phyloP scores from a whole-genome alignment of 2,329 filamentous ascomycete genomes.

The Botryosphaeria dothidea region DNA sequence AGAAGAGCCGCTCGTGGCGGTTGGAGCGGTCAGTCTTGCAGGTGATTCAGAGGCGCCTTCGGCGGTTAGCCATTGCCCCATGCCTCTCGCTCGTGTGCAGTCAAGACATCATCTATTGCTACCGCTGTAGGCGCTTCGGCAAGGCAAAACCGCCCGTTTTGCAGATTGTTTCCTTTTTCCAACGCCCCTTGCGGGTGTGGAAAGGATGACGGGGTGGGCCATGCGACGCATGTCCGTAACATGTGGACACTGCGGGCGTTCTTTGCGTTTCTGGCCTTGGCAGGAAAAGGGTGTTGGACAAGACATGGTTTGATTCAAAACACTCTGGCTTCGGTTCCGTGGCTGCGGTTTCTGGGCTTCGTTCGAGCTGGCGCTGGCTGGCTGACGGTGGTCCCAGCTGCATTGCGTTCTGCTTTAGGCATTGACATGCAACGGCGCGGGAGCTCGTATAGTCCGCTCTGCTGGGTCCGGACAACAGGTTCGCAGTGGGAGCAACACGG shows the following conservation, averaged over 20 bases:
- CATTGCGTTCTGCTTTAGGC: slow-evolving; percentile 15
- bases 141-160: not conserved
- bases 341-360: not conserved
- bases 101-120: not conserved
- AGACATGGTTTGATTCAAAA: not conserved
- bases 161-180: slow-evolving; percentile 15
- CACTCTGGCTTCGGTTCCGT: slow-evolving; percentile 2
- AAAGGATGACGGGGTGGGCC: no score
- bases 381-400: slow-evolving; percentile 2
- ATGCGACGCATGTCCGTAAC: not conserved
- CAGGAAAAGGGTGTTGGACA: not conserved
- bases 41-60: slow-evolving; percentile 3
- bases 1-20: slow-evolving; percentile 7
- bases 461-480: not conserved
- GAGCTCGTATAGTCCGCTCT: slow-evolving; percentile 18
- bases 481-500: not conserved
- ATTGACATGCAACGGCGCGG: slow-evolving; percentile 19
- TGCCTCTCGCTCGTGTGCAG: not conserved
- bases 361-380: not conserved
- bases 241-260: not conserved
- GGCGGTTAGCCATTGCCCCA: not conserved
- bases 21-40: slow-evolving; percentile 14
- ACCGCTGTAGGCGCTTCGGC: not conserved
- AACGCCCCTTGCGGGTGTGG: not conserved
- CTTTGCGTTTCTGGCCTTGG: not conserved